Conservation (phyloP, 805 yeast species). For the Candida takata region DNA sequence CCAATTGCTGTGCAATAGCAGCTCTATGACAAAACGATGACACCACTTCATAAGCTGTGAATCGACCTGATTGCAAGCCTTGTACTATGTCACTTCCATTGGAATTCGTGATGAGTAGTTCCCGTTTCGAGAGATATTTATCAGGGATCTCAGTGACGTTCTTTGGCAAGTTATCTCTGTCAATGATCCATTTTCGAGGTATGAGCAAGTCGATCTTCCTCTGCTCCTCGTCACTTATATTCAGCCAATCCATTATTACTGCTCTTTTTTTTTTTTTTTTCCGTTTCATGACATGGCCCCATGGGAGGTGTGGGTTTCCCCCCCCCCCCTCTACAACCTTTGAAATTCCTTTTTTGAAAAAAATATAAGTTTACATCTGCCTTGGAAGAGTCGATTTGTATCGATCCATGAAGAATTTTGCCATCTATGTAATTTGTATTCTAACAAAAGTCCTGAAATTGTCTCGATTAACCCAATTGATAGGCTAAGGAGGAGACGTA, state of each 20-base stretch:
- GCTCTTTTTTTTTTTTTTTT: too few relatives aligned
- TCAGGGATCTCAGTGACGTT: neutral
- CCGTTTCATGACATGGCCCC: too few relatives aligned
- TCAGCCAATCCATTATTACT: neutral
- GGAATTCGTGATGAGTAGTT: slow-evolving; percentile 33
- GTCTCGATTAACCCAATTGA: too few relatives aligned
- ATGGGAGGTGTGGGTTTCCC: too few relatives aligned
- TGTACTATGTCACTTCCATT: slow-evolving; percentile 24
- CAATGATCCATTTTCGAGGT: slow-evolving; percentile 1
- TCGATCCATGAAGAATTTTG: too few relatives aligned
- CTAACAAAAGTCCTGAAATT: too few relatives aligned
- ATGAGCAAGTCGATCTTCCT: neutral
- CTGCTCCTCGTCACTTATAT: neutral
- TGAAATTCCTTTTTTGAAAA: too few relatives aligned
- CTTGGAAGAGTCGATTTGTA: too few relatives aligned
- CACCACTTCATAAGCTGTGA: slow-evolving; percentile 38
- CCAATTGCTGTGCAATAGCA: slow-evolving; percentile 49
- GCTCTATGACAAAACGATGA: slow-evolving; percentile 52
- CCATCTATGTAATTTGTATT: too few relatives aligned
- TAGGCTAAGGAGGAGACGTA: too few relatives aligned
- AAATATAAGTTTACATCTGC: too few relatives aligned
- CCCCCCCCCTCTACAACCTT: too few relatives aligned
- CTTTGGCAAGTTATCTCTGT: neutral
- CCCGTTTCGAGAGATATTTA: slow-evolving; percentile 11
- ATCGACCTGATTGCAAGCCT: slow-evolving; percentile 23